Conservation (phyloP, 202 grass and related monocot genomes). For the Cymbopogon flexuosus region DNA sequence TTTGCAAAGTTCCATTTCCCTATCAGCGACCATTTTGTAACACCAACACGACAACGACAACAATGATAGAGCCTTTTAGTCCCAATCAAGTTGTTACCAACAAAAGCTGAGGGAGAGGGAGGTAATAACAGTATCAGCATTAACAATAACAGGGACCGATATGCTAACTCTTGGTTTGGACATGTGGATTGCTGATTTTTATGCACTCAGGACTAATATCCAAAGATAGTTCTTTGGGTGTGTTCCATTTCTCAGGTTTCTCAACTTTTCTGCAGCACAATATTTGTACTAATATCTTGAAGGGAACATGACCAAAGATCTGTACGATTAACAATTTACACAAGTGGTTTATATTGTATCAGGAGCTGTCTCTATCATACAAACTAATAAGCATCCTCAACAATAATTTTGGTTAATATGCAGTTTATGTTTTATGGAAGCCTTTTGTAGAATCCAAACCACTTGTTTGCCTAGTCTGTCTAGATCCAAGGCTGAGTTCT, state of each 20-base stretch:
- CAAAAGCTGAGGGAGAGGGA: background rate
- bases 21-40: background rate
- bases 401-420: background rate
- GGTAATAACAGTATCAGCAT: too few species aligned
- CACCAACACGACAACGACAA: background rate
- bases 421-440: background rate
- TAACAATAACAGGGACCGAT: too few species aligned
- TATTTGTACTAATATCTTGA: too few species aligned
- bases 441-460: background rate
- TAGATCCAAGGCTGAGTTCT: background rate
- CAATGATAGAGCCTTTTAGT: background rate
- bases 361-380: background rate
- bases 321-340: too few species aligned
- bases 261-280: background rate
- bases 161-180: too few species aligned
- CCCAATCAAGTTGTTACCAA: background rate
- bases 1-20: background rate
- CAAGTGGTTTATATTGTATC: background rate
- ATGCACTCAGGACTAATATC: background rate
- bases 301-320: too few species aligned
- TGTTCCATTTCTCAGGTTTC: background rate
- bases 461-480: background rate
- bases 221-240: background rate
- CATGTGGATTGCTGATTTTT: background rate
- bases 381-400: background rate